Conservation (phyloP, 1,139 yeast species). For the Saccharomyces hybrid region DNA sequence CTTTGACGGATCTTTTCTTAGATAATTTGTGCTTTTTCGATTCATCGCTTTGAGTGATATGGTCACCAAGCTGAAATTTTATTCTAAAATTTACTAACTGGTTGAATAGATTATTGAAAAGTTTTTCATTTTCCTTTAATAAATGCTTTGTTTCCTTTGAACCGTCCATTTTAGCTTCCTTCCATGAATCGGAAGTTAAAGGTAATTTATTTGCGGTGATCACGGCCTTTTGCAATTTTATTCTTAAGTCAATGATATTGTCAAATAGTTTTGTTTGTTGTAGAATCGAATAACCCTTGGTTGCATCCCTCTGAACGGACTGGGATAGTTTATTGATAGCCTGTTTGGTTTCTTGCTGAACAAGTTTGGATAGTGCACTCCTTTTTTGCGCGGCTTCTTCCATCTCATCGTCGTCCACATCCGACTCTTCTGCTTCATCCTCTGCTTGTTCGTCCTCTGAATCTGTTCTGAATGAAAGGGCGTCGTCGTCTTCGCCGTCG, state of each 20-base stretch:
- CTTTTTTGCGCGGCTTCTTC: constrained; percentile 35
- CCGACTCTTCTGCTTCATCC: constrained; percentile 22
- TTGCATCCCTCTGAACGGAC: constrained; percentile 67
- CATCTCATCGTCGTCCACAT: constrained; percentile 32
- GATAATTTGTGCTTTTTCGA: constrained; percentile 17
- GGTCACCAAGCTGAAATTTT: constrained; percentile 40
- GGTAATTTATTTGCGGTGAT: constrained; percentile 64
- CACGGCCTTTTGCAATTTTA: constrained; percentile 77
- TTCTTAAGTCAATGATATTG: constrained; percentile 67
- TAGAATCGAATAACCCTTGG: constrained; percentile 75
- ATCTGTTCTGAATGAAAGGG: constrained; percentile 23
- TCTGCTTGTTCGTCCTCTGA: constrained; percentile 29
- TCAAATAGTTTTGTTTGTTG: constrained; percentile 75
- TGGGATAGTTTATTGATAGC: constrained; percentile 57
- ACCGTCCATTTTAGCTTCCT: constrained; percentile 32
- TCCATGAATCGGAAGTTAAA: constrained; percentile 34
- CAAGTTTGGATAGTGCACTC: constrained; percentile 46
- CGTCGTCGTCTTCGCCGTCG: constrained; percentile 20
- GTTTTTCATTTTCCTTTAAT: constrained; percentile 22
- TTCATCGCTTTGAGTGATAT: constrained; percentile 22
- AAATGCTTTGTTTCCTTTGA: constrained; percentile 34
- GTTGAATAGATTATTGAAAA: constrained; percentile 29
- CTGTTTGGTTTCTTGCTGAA: constrained; percentile 58
- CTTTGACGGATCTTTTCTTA: constrained; percentile 51
- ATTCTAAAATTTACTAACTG: constrained; percentile 36